Evolutionary conservation across 2,329 filamentous ascomycete species (phyloP).

Genomic region (Ascochyta lentis): DNA sequence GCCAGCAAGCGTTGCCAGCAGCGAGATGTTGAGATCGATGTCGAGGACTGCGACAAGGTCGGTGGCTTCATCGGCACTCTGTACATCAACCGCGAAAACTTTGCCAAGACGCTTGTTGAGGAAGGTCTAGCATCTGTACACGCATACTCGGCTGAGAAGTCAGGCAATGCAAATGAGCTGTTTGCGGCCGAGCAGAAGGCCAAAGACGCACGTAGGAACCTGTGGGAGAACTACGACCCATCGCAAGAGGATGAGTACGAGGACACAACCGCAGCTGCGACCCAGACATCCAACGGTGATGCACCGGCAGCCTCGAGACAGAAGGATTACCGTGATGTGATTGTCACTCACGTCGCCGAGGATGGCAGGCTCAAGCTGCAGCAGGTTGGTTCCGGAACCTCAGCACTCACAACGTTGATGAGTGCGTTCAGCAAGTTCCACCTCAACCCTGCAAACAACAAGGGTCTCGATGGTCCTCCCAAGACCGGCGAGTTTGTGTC

Average conservation of each 20-base stretch:
- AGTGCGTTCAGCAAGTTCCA: constrained; percentile 91
- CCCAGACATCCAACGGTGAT: constrained; percentile 60
- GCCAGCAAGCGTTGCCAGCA: constrained; percentile 89
- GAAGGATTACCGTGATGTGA: constrained; percentile 92
- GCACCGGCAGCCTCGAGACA: constrained; percentile 65
- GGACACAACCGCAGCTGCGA: constrained; percentile 54
- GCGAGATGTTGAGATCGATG: constrained; percentile 93
- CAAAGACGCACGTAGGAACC: constrained; percentile 83
- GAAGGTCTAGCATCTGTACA: constrained; percentile 94
- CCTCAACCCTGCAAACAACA: constrained; percentile 79
- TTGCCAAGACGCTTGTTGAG: constrained; percentile 90
- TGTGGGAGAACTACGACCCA: constrained; percentile 96
- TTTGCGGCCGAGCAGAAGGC: constrained; percentile 86
- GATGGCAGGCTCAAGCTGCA: constrained; percentile 88
- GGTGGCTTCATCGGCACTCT: constrained; percentile 96
- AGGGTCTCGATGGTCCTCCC: constrained; percentile 74
- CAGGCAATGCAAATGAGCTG: constrained; percentile 85
- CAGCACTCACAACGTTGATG: constrained; percentile 86
- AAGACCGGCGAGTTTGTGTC: constrained; percentile 93
- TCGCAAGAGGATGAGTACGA: constrained; percentile 79
- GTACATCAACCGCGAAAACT: constrained; percentile 93
- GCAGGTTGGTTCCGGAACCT: constrained; percentile 84
- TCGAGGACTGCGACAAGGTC: constrained; percentile 93
- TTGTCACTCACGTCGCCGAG: constrained; percentile 87
- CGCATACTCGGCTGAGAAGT: constrained; percentile 93